Percentiles rank a stretch among this genome's conserved stretches.
These are phyloP conservation scores for Colletotrichum horii DNA, from an alignment of 2,329 filamentous ascomycete genomes.

Conservation along the genomic window DNA sequence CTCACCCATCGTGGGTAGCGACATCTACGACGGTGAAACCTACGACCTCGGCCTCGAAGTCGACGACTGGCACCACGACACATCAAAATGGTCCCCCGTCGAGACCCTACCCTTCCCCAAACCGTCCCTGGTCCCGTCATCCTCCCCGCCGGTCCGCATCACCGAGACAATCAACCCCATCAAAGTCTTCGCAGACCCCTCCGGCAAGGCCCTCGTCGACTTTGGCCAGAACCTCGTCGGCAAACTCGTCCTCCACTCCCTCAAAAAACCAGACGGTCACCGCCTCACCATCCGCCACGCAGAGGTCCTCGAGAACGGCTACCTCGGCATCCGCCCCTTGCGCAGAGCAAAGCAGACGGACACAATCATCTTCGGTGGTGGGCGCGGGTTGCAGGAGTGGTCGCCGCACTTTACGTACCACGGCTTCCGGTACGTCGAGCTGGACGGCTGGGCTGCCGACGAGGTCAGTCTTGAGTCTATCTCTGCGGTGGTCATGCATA, in stretches of 20 bases:
- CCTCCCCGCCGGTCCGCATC: conserved; percentile 48
- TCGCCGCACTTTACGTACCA: conserved; percentile 56
- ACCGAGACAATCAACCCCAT: conserved; percentile 32
- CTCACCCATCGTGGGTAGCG: conserved; percentile 38
- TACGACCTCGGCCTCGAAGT: conserved; percentile 45
- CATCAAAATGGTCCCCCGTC: conserved; percentile 29
- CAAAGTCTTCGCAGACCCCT: conserved; percentile 34
- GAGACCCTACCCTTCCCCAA: conserved; percentile 34
- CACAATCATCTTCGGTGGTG: conserved; percentile 34
- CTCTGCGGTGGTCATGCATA: conserved; percentile 47
- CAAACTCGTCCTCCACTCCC: conserved; percentile 41
- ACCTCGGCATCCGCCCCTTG: conserved; percentile 46
- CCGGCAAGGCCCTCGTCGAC: conserved; percentile 54
- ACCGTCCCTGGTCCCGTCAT: conserved; percentile 40
- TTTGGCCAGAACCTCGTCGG: conserved; percentile 67
- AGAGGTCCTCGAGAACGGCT: conserved; percentile 58
- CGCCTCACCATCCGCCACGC: conserved; percentile 55
- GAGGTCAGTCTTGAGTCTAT: conserved; percentile 21
- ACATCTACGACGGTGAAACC: conserved; percentile 60
- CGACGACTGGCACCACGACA: conserved; percentile 26
- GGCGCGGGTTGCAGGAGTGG: conserved; percentile 30
- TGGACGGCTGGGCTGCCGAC: conserved; percentile 45
- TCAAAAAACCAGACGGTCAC: conserved; percentile 35
- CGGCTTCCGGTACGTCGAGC: conserved; percentile 56
- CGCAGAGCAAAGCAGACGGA: conserved; percentile 47